Evolutionary conservation across 2,329 filamentous ascomycete genomes (phyloP).

Genomic region (Elsinoe fawcettii): DNA sequence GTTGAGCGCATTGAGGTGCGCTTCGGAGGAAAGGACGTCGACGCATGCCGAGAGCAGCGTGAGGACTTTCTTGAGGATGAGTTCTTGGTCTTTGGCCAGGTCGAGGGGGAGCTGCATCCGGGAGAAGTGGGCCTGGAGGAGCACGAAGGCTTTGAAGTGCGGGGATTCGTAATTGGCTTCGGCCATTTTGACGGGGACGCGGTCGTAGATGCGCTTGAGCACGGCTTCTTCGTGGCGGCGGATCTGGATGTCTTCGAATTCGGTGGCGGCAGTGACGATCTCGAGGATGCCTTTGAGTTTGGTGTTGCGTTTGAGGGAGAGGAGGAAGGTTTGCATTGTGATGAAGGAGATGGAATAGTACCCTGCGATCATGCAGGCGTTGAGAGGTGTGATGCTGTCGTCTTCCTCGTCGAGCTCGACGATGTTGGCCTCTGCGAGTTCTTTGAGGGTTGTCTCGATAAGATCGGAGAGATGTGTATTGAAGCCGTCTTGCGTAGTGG

Average conservation of each 20-base stretch:
- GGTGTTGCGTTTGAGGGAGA: constrained; percentile 79
- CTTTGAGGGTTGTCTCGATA: constrained; percentile 85
- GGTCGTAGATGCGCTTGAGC: constrained; percentile 86
- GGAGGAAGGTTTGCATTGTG: constrained; percentile 96
- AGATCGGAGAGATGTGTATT: constrained; percentile 90
- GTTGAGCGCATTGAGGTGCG: constrained; percentile 92
- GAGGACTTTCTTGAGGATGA: constrained; percentile 75
- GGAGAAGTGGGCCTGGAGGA: constrained; percentile 94
- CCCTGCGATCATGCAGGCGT: constrained; percentile 94
- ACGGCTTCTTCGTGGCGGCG: constrained; percentile 84
- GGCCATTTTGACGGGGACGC: constrained; percentile 90
- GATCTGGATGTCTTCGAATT: constrained; percentile 93
- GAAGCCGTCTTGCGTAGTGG: constrained; percentile 85
- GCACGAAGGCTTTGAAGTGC: constrained; percentile 96
- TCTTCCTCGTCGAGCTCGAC: constrained; percentile 86
- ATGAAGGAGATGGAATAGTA: constrained; percentile 99
- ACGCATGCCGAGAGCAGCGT: constrained; percentile 86
- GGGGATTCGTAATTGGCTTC: constrained; percentile 82
- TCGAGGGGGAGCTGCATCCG: constrained; percentile 95
- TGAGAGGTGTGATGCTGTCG: constrained; percentile 78
- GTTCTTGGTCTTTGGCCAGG: constrained; percentile 89
- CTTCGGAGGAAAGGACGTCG: constrained; percentile 90
- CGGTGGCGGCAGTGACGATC: constrained; percentile 91
- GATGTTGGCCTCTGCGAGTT: constrained; percentile 86
- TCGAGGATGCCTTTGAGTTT: constrained; percentile 96